These are phyloP conservation scores for Lagerstroemia speciosa DNA, from an alignment of 345 rosid species.

Conservation along the genomic window DNA sequence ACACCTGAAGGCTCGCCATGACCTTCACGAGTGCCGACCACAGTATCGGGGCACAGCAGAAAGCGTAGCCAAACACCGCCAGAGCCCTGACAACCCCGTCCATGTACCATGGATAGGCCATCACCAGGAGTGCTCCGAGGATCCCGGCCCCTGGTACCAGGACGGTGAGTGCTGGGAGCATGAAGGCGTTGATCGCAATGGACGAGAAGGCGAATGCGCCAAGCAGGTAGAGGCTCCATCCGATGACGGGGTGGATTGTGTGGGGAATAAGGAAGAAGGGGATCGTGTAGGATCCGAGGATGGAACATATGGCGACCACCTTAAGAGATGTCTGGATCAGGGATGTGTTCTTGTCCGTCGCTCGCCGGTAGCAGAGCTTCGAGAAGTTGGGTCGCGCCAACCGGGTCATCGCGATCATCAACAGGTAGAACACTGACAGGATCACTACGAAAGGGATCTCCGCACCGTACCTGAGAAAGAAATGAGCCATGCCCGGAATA, in stretches of 20 bases:
- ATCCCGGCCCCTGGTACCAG: conserved; percentile 62
- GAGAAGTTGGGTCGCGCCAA: conserved; percentile 61
- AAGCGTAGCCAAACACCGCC: conserved; percentile 60
- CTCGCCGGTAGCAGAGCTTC: conserved; percentile 65
- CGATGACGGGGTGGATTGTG: conserved; percentile 73
- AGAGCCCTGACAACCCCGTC: conserved; percentile 68
- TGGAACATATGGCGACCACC: conserved; percentile 50
- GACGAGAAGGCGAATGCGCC: conserved; percentile 58
- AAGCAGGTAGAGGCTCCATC: conserved; percentile 72
- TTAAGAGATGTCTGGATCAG: conserved; percentile 49
- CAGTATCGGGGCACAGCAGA: conserved; percentile 60
- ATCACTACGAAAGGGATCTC: conserved; percentile 65
- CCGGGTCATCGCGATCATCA: conserved; percentile 51
- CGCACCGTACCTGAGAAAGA: conserved; percentile 42
- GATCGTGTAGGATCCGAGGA: conserved; percentile 54
- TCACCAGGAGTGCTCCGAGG: conserved; percentile 57
- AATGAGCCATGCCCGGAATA: neutral
- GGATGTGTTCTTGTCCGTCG: conserved; percentile 42
- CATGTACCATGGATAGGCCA: conserved; percentile 73
- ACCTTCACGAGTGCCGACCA: conserved; percentile 57
- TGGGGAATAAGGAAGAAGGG: conserved; percentile 75
- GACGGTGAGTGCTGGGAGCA: conserved; percentile 54
- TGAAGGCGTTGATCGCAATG: conserved; percentile 50
- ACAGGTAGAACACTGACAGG: conserved; percentile 51
- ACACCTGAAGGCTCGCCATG: conserved; percentile 49